Evolutionary conservation across 2,329 filamentous ascomycete genomes (phyloP), one percentile per base, ranked within the genome.

Genomic region (Aspergillus pseudoviridinutans): DNA sequence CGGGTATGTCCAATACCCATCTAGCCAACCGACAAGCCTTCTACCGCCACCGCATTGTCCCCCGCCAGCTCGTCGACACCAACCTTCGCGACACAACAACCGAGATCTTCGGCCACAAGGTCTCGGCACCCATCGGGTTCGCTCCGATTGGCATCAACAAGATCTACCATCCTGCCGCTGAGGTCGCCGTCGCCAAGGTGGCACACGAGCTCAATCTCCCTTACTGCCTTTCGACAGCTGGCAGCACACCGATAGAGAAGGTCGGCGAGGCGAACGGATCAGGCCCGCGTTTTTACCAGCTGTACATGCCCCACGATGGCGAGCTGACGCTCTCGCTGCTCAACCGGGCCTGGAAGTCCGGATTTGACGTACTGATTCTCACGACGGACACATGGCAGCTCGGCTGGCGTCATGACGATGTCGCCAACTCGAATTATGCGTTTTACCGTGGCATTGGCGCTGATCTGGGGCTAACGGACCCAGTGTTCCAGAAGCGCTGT

Each of bases 321-420:
- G 82, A 83, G 56, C 67, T 87, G 25, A 83, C 84, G 0, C 54
- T 83, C 3, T 83, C 79, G 0, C 72, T 88, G 17, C 73, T 88
- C 1, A 74, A 75, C n/a, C 74, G 84, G 24, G 85, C 85, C 0
- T 74, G 79, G 59, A 71, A 81, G 1, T 75, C 71, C 4, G 84
- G 84, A 0, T 87, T 83, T 67, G 77, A 78, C 2, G 85, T 79
- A 0, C 82, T 81, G 55, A 82, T 88, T 6, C 71, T 88, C 1
- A 87, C 84, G 1, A 79, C 84, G 0, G 85, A 88, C 68, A 88
- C 84, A 0, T 87, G 83, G 84, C 81, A 85, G 64, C 77, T 87
- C 0, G 84, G 79, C 4, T 87, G 83, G 84, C 76, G 84, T 29
- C 82, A 85, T 66, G 79, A 84, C 66, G 84, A 86, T 61, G 74